phyloP scores from a whole-genome alignment of 805 yeast species.

The Candida pseudofarinosa region DNA sequence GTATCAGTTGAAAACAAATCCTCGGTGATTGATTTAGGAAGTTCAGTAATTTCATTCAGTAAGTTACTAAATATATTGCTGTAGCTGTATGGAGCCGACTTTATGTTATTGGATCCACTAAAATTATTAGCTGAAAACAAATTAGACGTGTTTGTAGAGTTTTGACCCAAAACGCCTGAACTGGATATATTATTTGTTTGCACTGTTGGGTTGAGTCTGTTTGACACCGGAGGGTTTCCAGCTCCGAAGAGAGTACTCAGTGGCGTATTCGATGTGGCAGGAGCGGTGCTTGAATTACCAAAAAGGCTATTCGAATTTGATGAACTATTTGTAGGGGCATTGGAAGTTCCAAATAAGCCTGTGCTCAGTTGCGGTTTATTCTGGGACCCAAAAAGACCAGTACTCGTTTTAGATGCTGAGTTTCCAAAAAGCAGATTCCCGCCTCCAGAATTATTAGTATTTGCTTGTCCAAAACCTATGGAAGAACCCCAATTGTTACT shows the following conservation, averaged over 20 bases:
- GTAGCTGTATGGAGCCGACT: slow-evolving; percentile 28
- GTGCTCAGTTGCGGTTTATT: slow-evolving; percentile 9
- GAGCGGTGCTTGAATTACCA: slow-evolving; percentile 4
- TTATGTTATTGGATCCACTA: slow-evolving; percentile 1
- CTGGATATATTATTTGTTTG: neutral
- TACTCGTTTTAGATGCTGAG: slow-evolving; percentile 1
- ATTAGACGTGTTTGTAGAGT: neutral
- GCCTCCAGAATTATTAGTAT: slow-evolving; percentile 4
- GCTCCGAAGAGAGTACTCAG: slow-evolving; percentile 3
- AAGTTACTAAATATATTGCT: slow-evolving; percentile 20
- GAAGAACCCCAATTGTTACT: slow-evolving; percentile 17
- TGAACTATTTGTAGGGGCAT: slow-evolving; percentile 1
- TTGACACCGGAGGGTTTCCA: neutral
- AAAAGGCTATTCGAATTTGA: slow-evolving; percentile 9
- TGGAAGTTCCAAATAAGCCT: slow-evolving; percentile 22
- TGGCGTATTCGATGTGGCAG: neutral
- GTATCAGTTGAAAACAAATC: slow-evolving; percentile 15
- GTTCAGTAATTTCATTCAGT: slow-evolving; percentile 13
- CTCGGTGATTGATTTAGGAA: slow-evolving; percentile 34
- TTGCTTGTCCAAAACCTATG: slow-evolving; percentile 18
- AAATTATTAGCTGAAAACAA: slow-evolving; percentile 1
- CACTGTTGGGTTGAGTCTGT: neutral
- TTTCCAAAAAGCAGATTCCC: slow-evolving; percentile 17
- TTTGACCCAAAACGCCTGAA: slow-evolving; percentile 1
- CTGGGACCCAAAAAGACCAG: slow-evolving; percentile 13